Evolutionary conservation across 371 early-diverging fungal species (phyloP), one percentile per base, ranked within the genome.

Genomic region (Lichtheimia corymbifera): DNA sequence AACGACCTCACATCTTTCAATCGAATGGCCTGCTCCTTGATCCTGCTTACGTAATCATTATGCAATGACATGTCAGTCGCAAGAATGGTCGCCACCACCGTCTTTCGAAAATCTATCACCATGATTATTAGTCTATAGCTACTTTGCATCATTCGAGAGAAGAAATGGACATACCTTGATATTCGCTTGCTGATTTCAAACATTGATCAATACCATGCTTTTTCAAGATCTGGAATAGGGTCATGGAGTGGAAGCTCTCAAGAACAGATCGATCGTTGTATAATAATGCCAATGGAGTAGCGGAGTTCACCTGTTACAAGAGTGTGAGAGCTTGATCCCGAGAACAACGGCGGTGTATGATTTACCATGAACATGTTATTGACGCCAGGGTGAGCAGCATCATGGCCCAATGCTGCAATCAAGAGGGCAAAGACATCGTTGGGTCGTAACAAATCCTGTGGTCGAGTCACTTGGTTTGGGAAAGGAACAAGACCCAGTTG

Each of bases 211-310:
- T 76, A 7, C 83, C 84, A 64, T 84, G 82, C 57, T 84, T 83
- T 51, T 86, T 82, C 77, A 98, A 83, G 3, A 97, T 70, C 64
- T 88, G 85, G 71, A 93, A 94, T 44, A 95, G 82, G 5, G 92
- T 81, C 69, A 91, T 88, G 15, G 91, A 86, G 72, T 98, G 98
- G 74, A 93, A 92, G 77, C 92, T 94, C 73, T 98, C 98, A 9
- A 98, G 85, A 4, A 95, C 91, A 2, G 95, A 91, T 55, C 86
- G 83, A 79, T 95, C 95, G 68, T 96, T 95, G 83, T 95, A 97
- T 9, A 96, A 72, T 50, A 89, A 72, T 14, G 98, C 97, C 53
- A 92, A 74, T 49, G 90, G 93, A 24, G 93, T 86, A 22, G 80
- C 77, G 0, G 90, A 87, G 15, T 90, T 84, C 53, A 91, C 82